Percentiles rank a stretch among this genome's conserved stretches.
Evolutionary conservation across 306 rosid species (phyloP).

Genomic region (Acmispon strigosus): DNA sequence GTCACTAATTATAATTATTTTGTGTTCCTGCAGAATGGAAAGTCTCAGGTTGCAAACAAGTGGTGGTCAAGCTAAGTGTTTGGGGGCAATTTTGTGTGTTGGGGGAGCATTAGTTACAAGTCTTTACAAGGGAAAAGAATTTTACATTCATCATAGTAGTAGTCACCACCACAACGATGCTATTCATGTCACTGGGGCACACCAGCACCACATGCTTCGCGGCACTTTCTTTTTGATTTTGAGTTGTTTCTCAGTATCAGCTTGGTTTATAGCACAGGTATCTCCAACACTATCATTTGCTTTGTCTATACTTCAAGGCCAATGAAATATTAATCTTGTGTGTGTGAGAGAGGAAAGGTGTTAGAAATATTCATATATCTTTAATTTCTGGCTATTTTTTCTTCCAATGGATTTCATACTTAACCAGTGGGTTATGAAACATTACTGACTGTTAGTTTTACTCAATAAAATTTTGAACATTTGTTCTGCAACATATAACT

Average conservation of each 20-base stretch:
- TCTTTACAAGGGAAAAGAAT: slow-evolving; percentile 45
- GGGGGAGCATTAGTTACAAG: slow-evolving; percentile 46
- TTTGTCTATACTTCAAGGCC: no score
- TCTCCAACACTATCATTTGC: no score
- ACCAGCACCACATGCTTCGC: slow-evolving; percentile 27
- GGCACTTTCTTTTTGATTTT: slow-evolving; percentile 48
- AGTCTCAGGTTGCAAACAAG: slow-evolving; percentile 13
- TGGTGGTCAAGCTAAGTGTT: slow-evolving; percentile 35
- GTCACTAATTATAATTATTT: neutral
- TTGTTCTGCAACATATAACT: no score
- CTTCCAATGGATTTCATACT: no score
- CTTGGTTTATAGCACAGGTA: slow-evolving; percentile 62
- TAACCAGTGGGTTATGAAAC: no score
- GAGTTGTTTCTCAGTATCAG: slow-evolving; percentile 41
- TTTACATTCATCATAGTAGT: slow-evolving; percentile 33
- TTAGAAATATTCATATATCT: no score
- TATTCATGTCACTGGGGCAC: no score
- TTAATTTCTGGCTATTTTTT: no score
- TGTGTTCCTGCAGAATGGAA: slow-evolving; percentile 36
- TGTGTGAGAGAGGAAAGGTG: no score
- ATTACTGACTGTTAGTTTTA: no score
- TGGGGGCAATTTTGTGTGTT: slow-evolving; percentile 49
- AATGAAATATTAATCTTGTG: no score
- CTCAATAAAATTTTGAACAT: no score
- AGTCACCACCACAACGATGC: neutral